These are phyloP conservation scores for Oropetium thomaeum DNA, from an alignment of 176 grass and related monocot species.

Conservation along the genomic window DNA sequence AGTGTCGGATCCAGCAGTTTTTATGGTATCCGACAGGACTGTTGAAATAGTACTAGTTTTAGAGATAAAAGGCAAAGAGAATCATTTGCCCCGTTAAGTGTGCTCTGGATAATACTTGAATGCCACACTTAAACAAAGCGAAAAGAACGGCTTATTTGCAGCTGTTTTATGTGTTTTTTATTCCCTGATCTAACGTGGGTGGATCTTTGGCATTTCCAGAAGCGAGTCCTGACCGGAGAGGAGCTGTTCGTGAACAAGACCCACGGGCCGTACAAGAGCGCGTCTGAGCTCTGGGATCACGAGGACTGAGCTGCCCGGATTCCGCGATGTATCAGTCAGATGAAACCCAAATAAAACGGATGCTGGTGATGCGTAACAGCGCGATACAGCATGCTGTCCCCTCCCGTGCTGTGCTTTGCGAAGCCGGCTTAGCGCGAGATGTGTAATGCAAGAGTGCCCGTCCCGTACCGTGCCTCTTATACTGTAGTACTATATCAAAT, in stretches of 20 bases:
- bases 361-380: background rate
- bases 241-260: slow-evolving; percentile 72
- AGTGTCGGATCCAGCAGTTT: too few relatives aligned
- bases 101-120: background rate
- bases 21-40: slow-evolving; percentile 7
- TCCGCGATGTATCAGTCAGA: background rate
- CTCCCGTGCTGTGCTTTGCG: background rate
- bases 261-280: slow-evolving; percentile 60
- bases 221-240: slow-evolving; percentile 62
- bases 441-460: background rate
- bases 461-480: background rate
- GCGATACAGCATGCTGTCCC: background rate
- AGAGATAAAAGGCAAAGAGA: slow-evolving; percentile 1
- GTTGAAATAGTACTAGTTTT: background rate
- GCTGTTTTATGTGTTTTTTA: background rate
- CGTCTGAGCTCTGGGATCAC: slow-evolving; percentile 62
- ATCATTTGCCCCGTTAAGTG: slow-evolving; percentile 9
- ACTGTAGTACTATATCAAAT: too few relatives aligned
- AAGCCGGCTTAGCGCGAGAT: background rate
- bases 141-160: background rate
- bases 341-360: background rate
- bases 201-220: slow-evolving; percentile 27
- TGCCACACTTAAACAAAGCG: background rate
- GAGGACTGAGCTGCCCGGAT: slow-evolving; percentile 39
- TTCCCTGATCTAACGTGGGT: background rate